These are phyloP conservation scores for Verticillium tricorpus DNA, from an alignment of 2,329 filamentous ascomycete genomes.

Conservation along the genomic window DNA sequence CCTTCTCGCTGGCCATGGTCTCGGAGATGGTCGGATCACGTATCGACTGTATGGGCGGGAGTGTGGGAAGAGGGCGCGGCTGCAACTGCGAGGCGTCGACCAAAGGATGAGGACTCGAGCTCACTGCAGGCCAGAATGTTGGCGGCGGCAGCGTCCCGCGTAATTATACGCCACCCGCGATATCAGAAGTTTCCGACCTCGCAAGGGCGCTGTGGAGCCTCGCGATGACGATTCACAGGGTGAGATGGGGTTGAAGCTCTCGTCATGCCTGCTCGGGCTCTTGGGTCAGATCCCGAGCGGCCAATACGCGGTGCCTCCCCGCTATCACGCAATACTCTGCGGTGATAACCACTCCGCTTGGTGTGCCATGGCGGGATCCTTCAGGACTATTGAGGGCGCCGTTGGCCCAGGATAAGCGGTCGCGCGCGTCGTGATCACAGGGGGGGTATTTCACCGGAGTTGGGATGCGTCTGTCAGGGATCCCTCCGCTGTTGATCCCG, in stretches of 20 bases:
- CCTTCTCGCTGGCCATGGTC: neutral
- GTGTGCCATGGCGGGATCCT: neutral
- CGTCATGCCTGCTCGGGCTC: neutral
- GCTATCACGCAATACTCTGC: slow-evolving; percentile 7
- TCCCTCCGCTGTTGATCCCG: too few relatives aligned
- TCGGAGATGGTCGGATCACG: neutral
- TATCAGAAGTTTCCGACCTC: neutral
- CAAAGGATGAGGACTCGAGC: neutral
- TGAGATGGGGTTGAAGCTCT: neutral
- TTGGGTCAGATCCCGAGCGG: slow-evolving; percentile 1
- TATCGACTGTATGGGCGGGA: too few relatives aligned
- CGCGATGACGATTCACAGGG: slow-evolving; percentile 1
- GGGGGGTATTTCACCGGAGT: too few relatives aligned
- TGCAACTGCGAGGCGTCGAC: too few relatives aligned
- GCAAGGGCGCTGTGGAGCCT: slow-evolving; percentile 1
- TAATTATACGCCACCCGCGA: neutral
- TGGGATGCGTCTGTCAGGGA: too few relatives aligned
- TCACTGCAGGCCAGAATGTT: neutral
- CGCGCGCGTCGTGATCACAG: too few relatives aligned
- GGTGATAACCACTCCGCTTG: neutral
- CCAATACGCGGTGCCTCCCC: slow-evolving; percentile 6
- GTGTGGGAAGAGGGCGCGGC: too few relatives aligned
- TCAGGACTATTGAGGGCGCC: neutral
- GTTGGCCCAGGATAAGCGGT: neutral
- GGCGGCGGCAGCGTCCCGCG: too few relatives aligned